Evolutionary conservation across 2,329 filamentous ascomycete species (phyloP).

Genomic region (Fusarium protoensiforme): DNA sequence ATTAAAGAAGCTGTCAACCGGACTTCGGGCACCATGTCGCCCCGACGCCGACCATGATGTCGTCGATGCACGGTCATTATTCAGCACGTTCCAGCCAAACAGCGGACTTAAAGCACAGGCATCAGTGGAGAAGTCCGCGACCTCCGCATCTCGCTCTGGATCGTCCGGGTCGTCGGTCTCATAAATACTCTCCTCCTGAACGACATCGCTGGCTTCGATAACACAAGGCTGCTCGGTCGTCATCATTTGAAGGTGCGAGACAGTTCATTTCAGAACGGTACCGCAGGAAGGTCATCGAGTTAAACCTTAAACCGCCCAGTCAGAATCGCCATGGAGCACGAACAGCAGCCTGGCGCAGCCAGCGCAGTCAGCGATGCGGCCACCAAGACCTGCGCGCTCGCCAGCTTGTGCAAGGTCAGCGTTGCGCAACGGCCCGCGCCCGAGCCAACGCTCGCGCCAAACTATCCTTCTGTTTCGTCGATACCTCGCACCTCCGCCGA

Average conservation of each 20-base stretch:
- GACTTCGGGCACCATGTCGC: conserved; percentile 13
- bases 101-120: background rate
- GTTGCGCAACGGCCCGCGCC: conserved; percentile 28
- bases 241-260: background rate
- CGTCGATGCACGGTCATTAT: conserved; percentile 21
- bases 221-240: background rate
- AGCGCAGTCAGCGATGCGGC: conserved; percentile 3
- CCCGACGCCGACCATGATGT: background rate
- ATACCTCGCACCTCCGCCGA: conserved; percentile 47
- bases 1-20: background rate
- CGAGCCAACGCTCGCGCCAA: conserved; percentile 1
- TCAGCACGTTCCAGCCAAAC: conserved; percentile 18
- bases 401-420: conserved; percentile 41
- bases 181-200: background rate
- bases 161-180: conserved; percentile 6
- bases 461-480: conserved; percentile 46
- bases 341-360: background rate
- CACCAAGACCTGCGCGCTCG: conserved; percentile 17
- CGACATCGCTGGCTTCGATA: background rate
- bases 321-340: conserved; percentile 19
- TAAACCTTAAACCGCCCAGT: conserved; percentile 5
- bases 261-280: background rate
- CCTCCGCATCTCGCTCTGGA: conserved; percentile 26
- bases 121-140: conserved; percentile 6
- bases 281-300: conserved; percentile 16